phyloP scores from a whole-genome alignment of 2,329 filamentous ascomycete species.

The Aaosphaeria pasadenensis region DNA sequence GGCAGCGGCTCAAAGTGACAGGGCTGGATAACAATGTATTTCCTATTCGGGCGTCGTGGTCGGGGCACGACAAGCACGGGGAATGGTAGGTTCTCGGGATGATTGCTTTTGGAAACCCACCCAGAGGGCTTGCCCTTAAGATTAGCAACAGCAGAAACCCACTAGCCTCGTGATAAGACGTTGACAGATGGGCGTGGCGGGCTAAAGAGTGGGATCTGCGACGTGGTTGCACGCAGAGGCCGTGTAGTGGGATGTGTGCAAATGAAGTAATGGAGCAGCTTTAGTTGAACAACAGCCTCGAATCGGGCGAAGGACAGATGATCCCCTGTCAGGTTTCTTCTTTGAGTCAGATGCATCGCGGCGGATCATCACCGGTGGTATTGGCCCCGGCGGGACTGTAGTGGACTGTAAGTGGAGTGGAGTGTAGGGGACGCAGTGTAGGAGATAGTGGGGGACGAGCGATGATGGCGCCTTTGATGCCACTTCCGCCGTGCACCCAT shows the following conservation, averaged over 20 bases:
- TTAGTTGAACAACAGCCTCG: constrained; percentile 9
- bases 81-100: too few relatives aligned
- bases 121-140: too few relatives aligned
- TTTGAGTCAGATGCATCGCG: constrained; percentile 31
- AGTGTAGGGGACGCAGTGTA: neutral
- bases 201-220: constrained; percentile 16
- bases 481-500: too few relatives aligned
- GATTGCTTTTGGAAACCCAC: too few relatives aligned
- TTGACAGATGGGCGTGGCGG: constrained; percentile 29
- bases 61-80: neutral
- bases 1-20: constrained; percentile 2
- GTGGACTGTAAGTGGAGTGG: neutral
- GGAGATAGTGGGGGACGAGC: constrained; percentile 15
- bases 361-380: constrained; percentile 19
- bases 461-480: constrained; percentile 7
- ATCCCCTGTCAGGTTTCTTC: constrained; percentile 24
- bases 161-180: constrained; percentile 20
- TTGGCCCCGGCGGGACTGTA: neutral
- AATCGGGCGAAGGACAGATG: constrained; percentile 22
- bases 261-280: constrained; percentile 1
- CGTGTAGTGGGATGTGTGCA: constrained; percentile 18
- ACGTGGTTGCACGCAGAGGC: constrained; percentile 7
- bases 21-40: constrained; percentile 7
- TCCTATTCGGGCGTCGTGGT: constrained; percentile 8
- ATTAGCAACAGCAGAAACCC: constrained; percentile 15